Percentiles rank a stretch among this genome's conserved stretches.
Conservation (phyloP, 805 yeast species). For the Candida peoriensis region DNA sequence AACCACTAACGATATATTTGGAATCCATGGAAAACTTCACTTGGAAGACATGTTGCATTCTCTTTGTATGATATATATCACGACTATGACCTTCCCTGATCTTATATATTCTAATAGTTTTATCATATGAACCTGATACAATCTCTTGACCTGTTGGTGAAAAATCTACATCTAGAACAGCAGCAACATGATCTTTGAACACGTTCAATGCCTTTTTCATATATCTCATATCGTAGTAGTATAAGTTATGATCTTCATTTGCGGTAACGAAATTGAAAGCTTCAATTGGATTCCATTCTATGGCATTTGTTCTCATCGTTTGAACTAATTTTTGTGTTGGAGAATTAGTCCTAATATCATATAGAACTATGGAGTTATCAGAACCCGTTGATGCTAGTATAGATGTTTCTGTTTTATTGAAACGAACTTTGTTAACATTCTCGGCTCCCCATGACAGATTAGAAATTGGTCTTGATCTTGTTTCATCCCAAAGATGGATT, state of each 20-base stretch:
- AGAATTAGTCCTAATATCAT: constrained; percentile 84
- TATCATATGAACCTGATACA: constrained; percentile 93
- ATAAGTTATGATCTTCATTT: constrained; percentile 90
- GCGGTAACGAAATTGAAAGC: constrained; percentile 91
- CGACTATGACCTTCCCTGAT: constrained; percentile 84
- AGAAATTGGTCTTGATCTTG: constrained; percentile 70
- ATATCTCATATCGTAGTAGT: constrained; percentile 95
- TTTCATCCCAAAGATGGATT: constrained; percentile 89
- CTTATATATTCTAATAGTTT: constrained; percentile 78
- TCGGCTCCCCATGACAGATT: constrained; percentile 96
- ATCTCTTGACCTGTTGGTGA: constrained; percentile 96
- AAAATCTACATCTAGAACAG: constrained; percentile 91
- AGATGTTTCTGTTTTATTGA: constrained; percentile 86
- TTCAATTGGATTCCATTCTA: constrained; percentile 98
- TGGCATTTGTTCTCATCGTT: constrained; percentile 73
- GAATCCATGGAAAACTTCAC: constrained; percentile 86
- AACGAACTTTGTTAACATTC: constrained; percentile 73
- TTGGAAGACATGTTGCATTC: constrained; percentile 93
- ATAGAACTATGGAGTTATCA: constrained; percentile 85
- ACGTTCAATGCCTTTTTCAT: constrained; percentile 77
- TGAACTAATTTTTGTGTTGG: constrained; percentile 91
- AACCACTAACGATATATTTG: constrained; percentile 80
- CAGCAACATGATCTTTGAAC: constrained; percentile 92
- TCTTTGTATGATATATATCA: constrained; percentile 92
- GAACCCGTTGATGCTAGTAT: constrained; percentile 85